Base-by-base conservation (phyloP, 2,329 filamentous ascomycete genomes). In the Trichophyton simii region DNA sequence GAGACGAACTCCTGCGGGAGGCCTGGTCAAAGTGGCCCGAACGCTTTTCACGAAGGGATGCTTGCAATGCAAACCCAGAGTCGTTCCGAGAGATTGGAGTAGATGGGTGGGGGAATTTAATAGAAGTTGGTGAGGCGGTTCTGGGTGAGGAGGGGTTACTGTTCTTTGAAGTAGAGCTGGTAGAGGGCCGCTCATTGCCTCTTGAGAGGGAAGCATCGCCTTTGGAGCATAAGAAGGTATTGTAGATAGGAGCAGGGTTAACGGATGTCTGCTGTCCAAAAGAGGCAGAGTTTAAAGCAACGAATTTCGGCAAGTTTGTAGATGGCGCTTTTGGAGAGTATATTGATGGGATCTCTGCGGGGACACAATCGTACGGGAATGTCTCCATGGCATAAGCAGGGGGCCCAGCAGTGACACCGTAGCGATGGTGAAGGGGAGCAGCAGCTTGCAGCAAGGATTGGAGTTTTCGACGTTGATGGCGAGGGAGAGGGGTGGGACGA, bases 321-420 rank as follows among this genome's bases (percentile, higher is more conserved):
- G 84, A 80, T 4, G 83, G 77, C 0, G 91, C 82, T 65, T 81
- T 83, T 20, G 88, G 81, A 46, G 85, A 87, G 74, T 95, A 96
- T 2, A 96, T 80, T 0, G 87, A 82, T 36, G 87, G 82, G 66
- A 89, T 91, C 73, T 99, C 94, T 0, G 88, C 91, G 20, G 90
- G 88, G 71, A 95, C 96, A 1, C 88, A 83, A 72, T 97, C 89
- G 70, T 88, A 89, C 0, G 94, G 94, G 71, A 89, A 99, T 0
- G 91, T 88, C 74, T 99, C 94, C 61, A 95, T 84, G 2, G 91
- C 91, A 73, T 97, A 97, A 3, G 89, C 87, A 38, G 94, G 94
- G 20, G 94, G 91, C 0, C 92, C 94, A n/a, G 86, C 83, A 1
- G 87, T 80, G 2, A 99, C 91, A 44, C 92, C 91, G 69, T 85